Conservation (phyloP, 805 yeast species). For the baker's yeast (Saccharomyces cerevisiae) region DNA sequence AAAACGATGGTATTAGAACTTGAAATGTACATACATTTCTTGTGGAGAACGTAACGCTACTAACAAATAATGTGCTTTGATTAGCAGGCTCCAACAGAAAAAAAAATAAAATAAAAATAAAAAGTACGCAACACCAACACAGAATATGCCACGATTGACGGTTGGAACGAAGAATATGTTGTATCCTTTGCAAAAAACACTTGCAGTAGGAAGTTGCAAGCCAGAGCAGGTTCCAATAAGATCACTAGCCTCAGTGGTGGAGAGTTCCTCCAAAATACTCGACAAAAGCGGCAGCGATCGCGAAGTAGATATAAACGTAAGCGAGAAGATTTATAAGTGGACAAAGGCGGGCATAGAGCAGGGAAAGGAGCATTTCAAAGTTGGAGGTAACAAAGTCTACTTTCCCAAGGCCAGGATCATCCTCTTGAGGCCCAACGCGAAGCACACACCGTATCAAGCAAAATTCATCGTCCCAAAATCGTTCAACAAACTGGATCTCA, state of each 20-base stretch:
- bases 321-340: conserved; percentile 27
- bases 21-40: background rate
- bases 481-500: conserved; percentile 86
- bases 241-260: conserved; percentile 27
- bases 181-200: background rate
- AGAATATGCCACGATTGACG: background rate
- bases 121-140: background rate
- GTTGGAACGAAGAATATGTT: background rate
- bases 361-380: conserved; percentile 70
- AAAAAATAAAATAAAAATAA: background rate
- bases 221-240: conserved; percentile 8
- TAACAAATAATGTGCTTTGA: background rate
- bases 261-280: conserved; percentile 4
- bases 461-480: conserved; percentile 89
- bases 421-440: conserved; percentile 84
- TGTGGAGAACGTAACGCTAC: background rate
- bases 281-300: background rate
- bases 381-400: conserved; percentile 68
- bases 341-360: conserved; percentile 45
- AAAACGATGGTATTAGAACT: background rate
- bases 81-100: background rate
- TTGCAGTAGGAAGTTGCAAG: background rate
- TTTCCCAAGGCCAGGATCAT: conserved; percentile 82
- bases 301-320: conserved; percentile 5
- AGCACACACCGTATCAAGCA: conserved; percentile 94